Evolutionary conservation across 257 asterid species (phyloP), one percentile per base, ranked within the genome.

Genomic region (Oldenlandia corymbosa): DNA sequence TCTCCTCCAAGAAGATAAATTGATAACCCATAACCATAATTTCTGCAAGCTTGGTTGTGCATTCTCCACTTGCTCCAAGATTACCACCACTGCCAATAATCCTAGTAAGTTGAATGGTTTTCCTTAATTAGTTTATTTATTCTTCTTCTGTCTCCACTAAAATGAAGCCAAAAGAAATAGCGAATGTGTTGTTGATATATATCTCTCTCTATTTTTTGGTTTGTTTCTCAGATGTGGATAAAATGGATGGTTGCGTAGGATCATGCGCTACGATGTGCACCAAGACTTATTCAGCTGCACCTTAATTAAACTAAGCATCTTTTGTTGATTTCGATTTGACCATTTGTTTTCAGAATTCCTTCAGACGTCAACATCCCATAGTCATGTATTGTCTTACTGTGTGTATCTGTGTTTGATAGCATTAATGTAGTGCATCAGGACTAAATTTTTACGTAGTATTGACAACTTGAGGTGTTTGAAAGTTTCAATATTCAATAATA

Each of bases 1-100:
- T 18, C 75, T 74, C 18, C 27, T 60, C 45, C 74, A 42, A 13
- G 68, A 71, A 27, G 79, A 72, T 28, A 30, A 62, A 47, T 9
- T 16, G 37, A 27, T n/a, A 51, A 59, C 81, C 1, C 70, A 73
- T 65, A 80, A 74, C 75, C 78, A 73, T 1, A 85, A 75, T 28
- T 88, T 86, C 80, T 91, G 98, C 86, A 85, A 84, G 68, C 90
- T 91, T 0, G 96, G 98, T 16, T 88, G 98, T 62, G 96, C 98
- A 58, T 78, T 86, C 58, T 80, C 96, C 52, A 77, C 47, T 65
- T 91, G 98, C 84, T 88, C 95, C 36, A 13, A 54, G 58, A 62
- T 88, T 45, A 91, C 91, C 86, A 65, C 88, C 34, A 81, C 71
- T 68, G 80, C 43, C 62, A 75, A n/a, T n/a, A n/a, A 75, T 12